phyloP scores from a whole-genome alignment of 352 stramenopile genomes.

The Thalassiosira hispida region DNA sequence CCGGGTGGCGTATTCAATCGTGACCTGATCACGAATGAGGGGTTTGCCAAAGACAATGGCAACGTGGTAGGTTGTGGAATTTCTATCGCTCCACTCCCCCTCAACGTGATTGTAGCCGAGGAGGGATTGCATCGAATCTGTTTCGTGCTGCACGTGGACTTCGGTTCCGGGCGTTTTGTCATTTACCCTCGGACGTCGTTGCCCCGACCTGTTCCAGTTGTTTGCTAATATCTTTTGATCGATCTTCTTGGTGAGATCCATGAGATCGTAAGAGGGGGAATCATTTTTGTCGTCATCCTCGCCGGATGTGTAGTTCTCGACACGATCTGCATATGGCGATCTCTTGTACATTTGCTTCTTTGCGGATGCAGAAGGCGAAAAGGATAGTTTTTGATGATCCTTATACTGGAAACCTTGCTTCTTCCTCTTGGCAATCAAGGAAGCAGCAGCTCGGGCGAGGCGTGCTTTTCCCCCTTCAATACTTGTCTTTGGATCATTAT shows the following conservation, averaged over 20 bases:
- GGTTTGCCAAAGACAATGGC: slow-evolving; percentile 73
- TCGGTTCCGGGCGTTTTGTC: slow-evolving; percentile 4
- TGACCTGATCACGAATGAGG: slow-evolving; percentile 68
- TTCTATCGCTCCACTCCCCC: slow-evolving; percentile 32
- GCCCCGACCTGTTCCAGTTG: slow-evolving; percentile 30
- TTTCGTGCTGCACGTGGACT: slow-evolving; percentile 31
- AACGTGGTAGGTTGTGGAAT: slow-evolving; percentile 54
- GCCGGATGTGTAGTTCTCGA: too few relatives aligned
- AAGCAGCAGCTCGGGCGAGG: slow-evolving; percentile 27
- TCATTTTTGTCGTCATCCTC: not conserved
- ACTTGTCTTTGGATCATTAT: not conserved
- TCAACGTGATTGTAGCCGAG: slow-evolving; percentile 52
- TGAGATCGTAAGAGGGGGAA: slow-evolving; percentile 4
- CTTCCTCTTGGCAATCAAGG: slow-evolving; percentile 20
- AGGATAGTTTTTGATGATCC: not conserved
- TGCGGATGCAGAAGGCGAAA: slow-evolving; percentile 8
- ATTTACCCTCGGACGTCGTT: slow-evolving; percentile 4
- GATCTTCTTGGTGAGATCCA: slow-evolving; percentile 45
- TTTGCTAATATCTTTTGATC: slow-evolving; percentile 41
- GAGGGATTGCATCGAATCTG: slow-evolving; percentile 52
- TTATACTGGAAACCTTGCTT: not conserved
- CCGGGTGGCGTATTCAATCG: slow-evolving; percentile 72
- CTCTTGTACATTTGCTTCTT: not conserved
- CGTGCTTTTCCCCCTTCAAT: slow-evolving; percentile 7
- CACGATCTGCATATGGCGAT: not conserved